phyloP scores from a whole-genome alignment of 108 stramenopile genomes.

The Skeletonema potamos region DNA sequence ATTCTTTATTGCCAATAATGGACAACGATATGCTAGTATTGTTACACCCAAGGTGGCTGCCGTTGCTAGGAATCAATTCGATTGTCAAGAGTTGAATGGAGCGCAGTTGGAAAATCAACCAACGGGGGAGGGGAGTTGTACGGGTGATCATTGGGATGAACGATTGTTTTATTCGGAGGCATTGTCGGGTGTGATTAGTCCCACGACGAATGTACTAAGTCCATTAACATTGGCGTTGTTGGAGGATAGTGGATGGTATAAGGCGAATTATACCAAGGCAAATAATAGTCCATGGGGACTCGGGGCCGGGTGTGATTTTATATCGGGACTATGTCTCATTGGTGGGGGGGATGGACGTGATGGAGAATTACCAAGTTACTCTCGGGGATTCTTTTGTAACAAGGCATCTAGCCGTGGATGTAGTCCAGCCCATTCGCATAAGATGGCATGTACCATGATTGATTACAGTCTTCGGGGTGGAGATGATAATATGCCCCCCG shows the following conservation, averaged over 20 bases:
- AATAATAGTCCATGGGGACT: constrained; percentile 57
- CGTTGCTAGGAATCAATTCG: constrained; percentile 82
- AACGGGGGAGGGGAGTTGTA: constrained; percentile 72
- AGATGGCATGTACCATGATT: constrained; percentile 79
- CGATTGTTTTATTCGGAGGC: constrained; percentile 72
- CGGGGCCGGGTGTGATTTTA: constrained; percentile 82
- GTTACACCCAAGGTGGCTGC: constrained; percentile 79
- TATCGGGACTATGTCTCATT: constrained; percentile 60
- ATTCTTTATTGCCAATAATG: constrained; percentile 61
- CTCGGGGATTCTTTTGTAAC: constrained; percentile 72
- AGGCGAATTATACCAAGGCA: constrained; percentile 55
- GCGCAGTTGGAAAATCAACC: constrained; percentile 86
- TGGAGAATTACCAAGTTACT: constrained; percentile 57
- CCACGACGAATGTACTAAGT: constrained; percentile 71
- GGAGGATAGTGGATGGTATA: constrained; percentile 89
- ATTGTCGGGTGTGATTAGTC: constrained; percentile 68
- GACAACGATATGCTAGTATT: constrained; percentile 74
- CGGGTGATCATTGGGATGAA: constrained; percentile 89
- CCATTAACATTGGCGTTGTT: constrained; percentile 75
- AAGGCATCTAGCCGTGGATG: constrained; percentile 61
- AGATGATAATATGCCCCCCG: constrained; percentile 43
- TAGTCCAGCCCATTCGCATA: constrained; percentile 69
- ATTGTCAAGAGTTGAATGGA: constrained; percentile 66
- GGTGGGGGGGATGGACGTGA: constrained; percentile 43
- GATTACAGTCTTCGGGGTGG: constrained; percentile 66